Evolutionary conservation across 1,139 yeast species (phyloP).

Genomic region (Yamadazyma dendronema): DNA sequence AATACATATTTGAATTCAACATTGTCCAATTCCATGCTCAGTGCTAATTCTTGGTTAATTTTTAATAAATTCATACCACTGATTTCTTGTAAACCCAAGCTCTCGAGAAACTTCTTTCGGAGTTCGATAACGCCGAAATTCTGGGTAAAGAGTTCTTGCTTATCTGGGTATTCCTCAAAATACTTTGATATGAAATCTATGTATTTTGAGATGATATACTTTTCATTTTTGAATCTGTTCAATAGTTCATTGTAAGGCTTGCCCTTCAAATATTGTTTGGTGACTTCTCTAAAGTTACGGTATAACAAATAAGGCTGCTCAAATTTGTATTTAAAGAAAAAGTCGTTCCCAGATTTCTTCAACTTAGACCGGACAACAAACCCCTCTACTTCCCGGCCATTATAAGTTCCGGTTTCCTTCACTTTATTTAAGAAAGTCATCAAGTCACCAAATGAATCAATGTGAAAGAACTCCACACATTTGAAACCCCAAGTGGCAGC

Average conservation of each 20-base stretch:
- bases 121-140: slow-evolving; percentile 77
- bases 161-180: slow-evolving; percentile 43
- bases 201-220: slow-evolving; percentile 62
- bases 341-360: slow-evolving; percentile 25
- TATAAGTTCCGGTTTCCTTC: slow-evolving; percentile 67
- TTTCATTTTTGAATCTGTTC: slow-evolving; percentile 47
- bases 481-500: slow-evolving; percentile 75
- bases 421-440: slow-evolving; percentile 53
- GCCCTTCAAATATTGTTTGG: slow-evolving; percentile 54
- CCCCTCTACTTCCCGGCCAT: slow-evolving; percentile 81
- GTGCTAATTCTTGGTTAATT: slow-evolving; percentile 21
- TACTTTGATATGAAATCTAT: slow-evolving; percentile 61
- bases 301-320: slow-evolving; percentile 93
- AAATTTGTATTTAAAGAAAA: slow-evolving; percentile 89
- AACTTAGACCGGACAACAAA: slow-evolving; percentile 74
- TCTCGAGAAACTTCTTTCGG: slow-evolving; percentile 59
- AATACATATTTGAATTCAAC: slow-evolving; percentile 51
- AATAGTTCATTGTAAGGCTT: slow-evolving; percentile 40
- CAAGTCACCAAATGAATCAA: slow-evolving; percentile 39
- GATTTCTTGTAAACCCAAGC: slow-evolving; percentile 28
- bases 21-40: slow-evolving; percentile 9
- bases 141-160: slow-evolving; percentile 44
- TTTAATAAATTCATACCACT: slow-evolving; percentile 33
- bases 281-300: slow-evolving; percentile 86
- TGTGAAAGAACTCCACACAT: slow-evolving; percentile 44